Evolutionary conservation across 1,284 basidiomycete genomes (phyloP).

Genomic region (Limonomyces culmigenus): DNA sequence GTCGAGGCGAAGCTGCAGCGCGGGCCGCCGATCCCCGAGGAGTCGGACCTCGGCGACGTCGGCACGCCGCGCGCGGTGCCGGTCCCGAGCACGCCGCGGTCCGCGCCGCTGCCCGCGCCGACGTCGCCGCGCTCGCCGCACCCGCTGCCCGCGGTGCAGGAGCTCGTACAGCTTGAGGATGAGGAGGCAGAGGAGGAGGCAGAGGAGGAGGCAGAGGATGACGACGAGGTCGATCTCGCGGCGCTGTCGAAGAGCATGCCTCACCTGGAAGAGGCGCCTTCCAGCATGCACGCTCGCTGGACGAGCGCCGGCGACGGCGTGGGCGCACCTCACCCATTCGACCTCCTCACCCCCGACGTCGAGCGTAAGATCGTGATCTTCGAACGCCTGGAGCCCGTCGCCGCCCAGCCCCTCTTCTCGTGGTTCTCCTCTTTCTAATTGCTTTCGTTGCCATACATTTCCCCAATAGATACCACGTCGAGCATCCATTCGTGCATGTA

Average conservation of each 20-base stretch:
- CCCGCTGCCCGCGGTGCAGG: constrained; percentile 4
- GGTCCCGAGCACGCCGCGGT: constrained; percentile 5
- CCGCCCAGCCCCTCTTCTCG: constrained; percentile 46
- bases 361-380: neutral
- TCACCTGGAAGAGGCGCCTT: constrained; percentile 33
- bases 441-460: neutral
- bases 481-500: constrained; percentile 4
- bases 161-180: constrained; percentile 22
- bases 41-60: constrained; percentile 33
- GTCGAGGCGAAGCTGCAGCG: constrained; percentile 65
- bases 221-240: constrained; percentile 57
- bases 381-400: constrained; percentile 57
- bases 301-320: constrained; percentile 17
- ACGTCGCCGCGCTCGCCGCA: neutral
- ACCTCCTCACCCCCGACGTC: neutral
- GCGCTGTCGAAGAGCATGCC: constrained; percentile 61
- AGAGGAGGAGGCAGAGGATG: constrained; percentile 18
- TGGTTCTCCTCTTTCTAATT: constrained; percentile 34
- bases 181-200: constrained; percentile 18
- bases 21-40: constrained; percentile 30
- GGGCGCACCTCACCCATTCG: neutral
- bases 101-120: constrained; percentile 4
- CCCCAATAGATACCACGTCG: neutral
- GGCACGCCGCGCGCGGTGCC: constrained; percentile 15
- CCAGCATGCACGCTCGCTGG: constrained; percentile 24